These are phyloP conservation scores for Solanum bulbocastanum DNA, from an alignment of 257 asterid genomes.

Conservation along the genomic window DNA sequence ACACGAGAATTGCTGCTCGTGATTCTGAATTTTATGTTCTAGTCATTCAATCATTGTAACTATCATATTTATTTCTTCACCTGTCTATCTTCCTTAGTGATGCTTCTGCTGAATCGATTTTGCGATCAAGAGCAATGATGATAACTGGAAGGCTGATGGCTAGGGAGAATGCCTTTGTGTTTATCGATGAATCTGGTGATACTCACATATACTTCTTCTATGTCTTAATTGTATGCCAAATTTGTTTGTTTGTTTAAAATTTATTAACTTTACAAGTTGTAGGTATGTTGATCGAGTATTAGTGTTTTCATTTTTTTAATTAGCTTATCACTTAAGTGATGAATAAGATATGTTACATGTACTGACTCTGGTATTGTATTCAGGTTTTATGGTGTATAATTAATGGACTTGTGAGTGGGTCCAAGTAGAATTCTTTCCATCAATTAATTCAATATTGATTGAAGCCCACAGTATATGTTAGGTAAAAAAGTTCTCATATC, in stretches of 20 bases:
- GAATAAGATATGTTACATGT: background rate
- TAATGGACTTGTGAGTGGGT: background rate
- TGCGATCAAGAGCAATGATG: constrained; percentile 90
- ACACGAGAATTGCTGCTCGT: background rate
- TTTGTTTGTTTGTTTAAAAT: background rate
- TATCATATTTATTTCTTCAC: background rate
- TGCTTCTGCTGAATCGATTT: constrained; percentile 58
- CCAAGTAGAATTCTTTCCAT: background rate
- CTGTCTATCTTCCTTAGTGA: constrained; percentile 28
- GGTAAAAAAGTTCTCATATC: background rate
- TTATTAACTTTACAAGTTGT: background rate
- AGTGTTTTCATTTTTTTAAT: background rate
- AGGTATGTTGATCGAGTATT: background rate
- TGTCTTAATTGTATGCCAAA: background rate
- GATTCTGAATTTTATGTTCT: background rate
- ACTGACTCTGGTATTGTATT: background rate
- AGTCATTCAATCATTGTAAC: background rate
- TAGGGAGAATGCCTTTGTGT: constrained; percentile 60
- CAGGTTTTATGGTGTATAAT: background rate
- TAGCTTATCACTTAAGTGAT: background rate
- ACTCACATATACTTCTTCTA: background rate
- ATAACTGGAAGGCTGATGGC: constrained; percentile 89
- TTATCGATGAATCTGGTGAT: constrained; percentile 66
- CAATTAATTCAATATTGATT: background rate
- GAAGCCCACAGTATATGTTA: background rate